Conservation (phyloP, 768 basidiomycete genomes). For the Lepiota brunneoincarnata region DNA sequence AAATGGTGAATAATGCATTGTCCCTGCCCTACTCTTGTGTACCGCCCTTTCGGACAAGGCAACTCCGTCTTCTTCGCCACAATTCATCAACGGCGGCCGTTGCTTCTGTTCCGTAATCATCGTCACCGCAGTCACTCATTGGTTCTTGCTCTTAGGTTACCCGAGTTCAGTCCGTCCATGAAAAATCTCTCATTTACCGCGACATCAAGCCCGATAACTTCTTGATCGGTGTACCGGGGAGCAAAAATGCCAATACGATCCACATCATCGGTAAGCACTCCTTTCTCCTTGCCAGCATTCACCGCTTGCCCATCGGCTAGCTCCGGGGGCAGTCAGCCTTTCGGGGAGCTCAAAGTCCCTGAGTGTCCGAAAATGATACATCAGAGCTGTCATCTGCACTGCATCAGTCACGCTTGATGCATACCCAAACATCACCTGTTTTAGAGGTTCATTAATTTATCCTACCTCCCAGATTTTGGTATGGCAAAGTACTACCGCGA, state of each 20-base stretch:
- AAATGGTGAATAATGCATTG: constrained; percentile 72
- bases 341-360: not conserved
- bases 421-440: not conserved
- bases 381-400: constrained; percentile 10
- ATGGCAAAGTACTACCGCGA: constrained; percentile 99
- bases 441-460: constrained; percentile 11
- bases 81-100: not conserved
- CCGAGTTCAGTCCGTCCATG: constrained; percentile 95
- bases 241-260: constrained; percentile 85
- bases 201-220: constrained; percentile 99
- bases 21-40: not conserved
- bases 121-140: not conserved
- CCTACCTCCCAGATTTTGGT: constrained; percentile 72
- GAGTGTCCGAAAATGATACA: constrained; percentile 1
- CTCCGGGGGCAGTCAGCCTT: constrained; percentile 1
- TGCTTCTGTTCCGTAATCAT: not conserved
- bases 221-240: constrained; percentile 89
- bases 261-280: constrained; percentile 76
- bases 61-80: not conserved
- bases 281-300: constrained; percentile 4
- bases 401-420: constrained; percentile 11
- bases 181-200: constrained; percentile 97
- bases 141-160: constrained; percentile 60
- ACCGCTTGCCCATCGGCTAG: constrained; percentile 1
- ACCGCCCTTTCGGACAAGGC: too few relatives aligned